Base-by-base conservation (phyloP, 2,329 filamentous ascomycete species). In the Aspergillus sp. region DNA sequence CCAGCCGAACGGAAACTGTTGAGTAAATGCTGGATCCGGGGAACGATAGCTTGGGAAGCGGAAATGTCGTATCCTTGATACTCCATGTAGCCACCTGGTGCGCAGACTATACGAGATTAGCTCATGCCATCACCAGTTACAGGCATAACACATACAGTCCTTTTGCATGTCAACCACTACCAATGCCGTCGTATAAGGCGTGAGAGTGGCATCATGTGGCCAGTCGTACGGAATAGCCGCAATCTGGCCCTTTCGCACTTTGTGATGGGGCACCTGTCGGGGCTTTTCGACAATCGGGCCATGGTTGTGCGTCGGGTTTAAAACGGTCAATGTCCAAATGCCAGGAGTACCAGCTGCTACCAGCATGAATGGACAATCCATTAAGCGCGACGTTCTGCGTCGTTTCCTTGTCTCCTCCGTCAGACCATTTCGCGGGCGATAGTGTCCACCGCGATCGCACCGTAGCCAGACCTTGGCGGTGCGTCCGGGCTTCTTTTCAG, bases 81-180 rank as follows among this genome's bases (percentile, higher is more conserved):
- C 45, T 71, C 68, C 57, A 74, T 63, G 48, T 74, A 74, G 33
- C 72, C 72, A 19, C 70, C 71, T 12, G 65, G 59, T 3, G 63
- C 56, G 52, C 71, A 74, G 50, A 74, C 71, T 74, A 45, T 12
- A 45, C 7, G 7, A 15, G 17, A 10, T n/a, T 20, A 33, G 25
- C 25, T 30, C 25, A 30, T 5, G 25, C 4, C 25, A 12, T 5
- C 25, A 4, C 25, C 25, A 30, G 25, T 30, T 30, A 30, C 25
- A 30, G 10, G 25, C 44, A 15, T n/a, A 35, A n/a, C 9, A 60
- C 69, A 47, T 56, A 74, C 71, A 74, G 55, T 75, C 72, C 45
- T 71, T 68, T 51, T 75, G 72, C 72, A 75, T 74, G 53, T 75
- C 72, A 49, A 75, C 70, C 9, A 75, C 62, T 20, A 74, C 68